Base-by-base conservation (phyloP, 148 eudicot genomes). In the Bassia scoparia region DNA sequence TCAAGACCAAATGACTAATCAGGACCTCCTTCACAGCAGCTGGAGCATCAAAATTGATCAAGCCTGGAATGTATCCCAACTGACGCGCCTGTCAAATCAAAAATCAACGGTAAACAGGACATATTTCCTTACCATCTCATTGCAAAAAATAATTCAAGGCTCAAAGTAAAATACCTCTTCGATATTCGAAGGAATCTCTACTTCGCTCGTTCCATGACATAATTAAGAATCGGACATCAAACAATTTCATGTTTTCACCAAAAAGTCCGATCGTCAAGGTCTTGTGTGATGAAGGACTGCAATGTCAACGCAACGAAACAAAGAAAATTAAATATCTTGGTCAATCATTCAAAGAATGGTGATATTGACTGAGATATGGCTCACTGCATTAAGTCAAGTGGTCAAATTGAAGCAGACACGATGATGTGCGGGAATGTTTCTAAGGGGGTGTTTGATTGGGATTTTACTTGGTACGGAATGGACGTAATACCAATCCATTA, bases 31-130 rank as follows among this genome's bases (percentile, higher is more conserved):
- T 94, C 78, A 94, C 97, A 71, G 96, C 96, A 78, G 73, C 34
- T 24, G 98, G 97, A 81, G 98, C 98, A 68, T 91, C 96, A 87
- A 94, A 94, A 94, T 85, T 87, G 89, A 80, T 94, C 97, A 73
- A 94, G 96, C 80, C 98, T 84, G 35, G 90, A 84, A 81, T 82
- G 73, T 59, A 94, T 85, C 61, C 98, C 98, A 73, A 91, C 50
- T 68, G 75, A 61, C 62, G 84, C 96, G 88, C 87, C 98, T 94
- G 90, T 70, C 66, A 53, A 73, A 67, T 52, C n/a, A 50, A 60
- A 61, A 29, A 59, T 21, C 23, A 71, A 59, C 34, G 0, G 15
- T 74, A 56, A 63, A 35, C 17, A 49, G 7, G 21, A n/a, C n/a
- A n/a, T n/a, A n/a, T n/a, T n/a, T n/a, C n/a, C n/a, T n/a, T n/a